phyloP scores from a whole-genome alignment of 1,139 yeast species.

The Eremothecium cymbalariae region DNA sequence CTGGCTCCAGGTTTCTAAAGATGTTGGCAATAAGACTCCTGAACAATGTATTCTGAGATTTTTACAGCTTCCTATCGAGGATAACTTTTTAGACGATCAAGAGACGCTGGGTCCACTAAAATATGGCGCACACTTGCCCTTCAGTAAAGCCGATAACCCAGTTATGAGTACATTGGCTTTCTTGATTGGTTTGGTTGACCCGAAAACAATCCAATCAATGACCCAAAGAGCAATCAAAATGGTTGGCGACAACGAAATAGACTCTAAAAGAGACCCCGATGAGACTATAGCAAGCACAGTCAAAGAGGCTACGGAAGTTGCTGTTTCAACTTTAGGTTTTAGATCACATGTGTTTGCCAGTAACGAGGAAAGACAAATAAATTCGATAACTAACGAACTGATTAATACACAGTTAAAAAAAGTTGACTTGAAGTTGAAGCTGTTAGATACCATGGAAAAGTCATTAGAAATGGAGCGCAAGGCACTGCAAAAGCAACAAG shows the following conservation, averaged over 20 bases:
- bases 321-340: slow-evolving; percentile 67
- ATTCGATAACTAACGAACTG: slow-evolving; percentile 48
- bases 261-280: not conserved
- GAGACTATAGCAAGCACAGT: slow-evolving; percentile 19
- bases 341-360: slow-evolving; percentile 77
- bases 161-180: slow-evolving; percentile 85
- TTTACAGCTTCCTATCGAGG: slow-evolving; percentile 76
- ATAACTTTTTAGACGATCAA: slow-evolving; percentile 46
- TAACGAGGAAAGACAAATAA: slow-evolving; percentile 74
- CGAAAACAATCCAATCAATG: slow-evolving; percentile 79
- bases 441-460: slow-evolving; percentile 65
- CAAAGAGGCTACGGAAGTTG: slow-evolving; percentile 45
- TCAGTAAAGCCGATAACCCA: slow-evolving; percentile 82
- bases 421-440: slow-evolving; percentile 65
- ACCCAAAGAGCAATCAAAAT: slow-evolving; percentile 56
- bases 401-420: slow-evolving; percentile 67
- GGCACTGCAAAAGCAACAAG: slow-evolving; percentile 66
- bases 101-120: slow-evolving; percentile 63
- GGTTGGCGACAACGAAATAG: slow-evolving; percentile 37
- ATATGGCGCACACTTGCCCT: slow-evolving; percentile 76
- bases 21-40: slow-evolving; percentile 60
- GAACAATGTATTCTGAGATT: slow-evolving; percentile 78
- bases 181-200: slow-evolving; percentile 77
- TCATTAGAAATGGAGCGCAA: slow-evolving; percentile 74
- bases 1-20: slow-evolving; percentile 68